phyloP scores from a whole-genome alignment of 139 green algal genomes.

The Zygnema cylindricum region DNA sequence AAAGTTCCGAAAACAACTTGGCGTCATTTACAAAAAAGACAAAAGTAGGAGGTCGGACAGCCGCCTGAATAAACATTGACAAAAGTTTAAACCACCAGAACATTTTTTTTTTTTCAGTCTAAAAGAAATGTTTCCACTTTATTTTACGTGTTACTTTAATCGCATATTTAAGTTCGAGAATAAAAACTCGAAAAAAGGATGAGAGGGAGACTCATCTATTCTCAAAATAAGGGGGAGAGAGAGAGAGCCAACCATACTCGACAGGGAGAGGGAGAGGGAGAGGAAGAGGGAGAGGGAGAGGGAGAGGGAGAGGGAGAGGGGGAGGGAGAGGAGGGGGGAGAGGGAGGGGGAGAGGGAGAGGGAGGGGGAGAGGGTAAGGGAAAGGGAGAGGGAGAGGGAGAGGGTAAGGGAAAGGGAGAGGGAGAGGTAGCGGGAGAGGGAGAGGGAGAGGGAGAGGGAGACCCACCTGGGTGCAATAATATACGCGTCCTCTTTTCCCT shows the following conservation, averaged over 20 bases:
- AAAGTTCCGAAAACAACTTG: slow-evolving; percentile 86
- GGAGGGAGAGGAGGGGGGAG: not conserved
- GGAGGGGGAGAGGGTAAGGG: too few relatives aligned
- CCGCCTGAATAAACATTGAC: slow-evolving; percentile 25
- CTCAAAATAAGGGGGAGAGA: not conserved
- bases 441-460: not conserved
- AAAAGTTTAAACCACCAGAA: not conserved
- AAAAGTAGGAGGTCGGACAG: slow-evolving; percentile 86
- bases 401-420: too few relatives aligned
- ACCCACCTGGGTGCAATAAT: slow-evolving; percentile 88
- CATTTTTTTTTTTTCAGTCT: too few relatives aligned
- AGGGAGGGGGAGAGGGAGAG: too few relatives aligned
- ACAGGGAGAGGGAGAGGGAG: too few relatives aligned
- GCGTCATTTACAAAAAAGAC: slow-evolving; percentile 97
- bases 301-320: not conserved
- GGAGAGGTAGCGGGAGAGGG: too few relatives aligned
- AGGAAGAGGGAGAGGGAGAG: not conserved
- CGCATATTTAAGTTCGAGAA: too few relatives aligned
- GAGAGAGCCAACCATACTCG: too few relatives aligned
- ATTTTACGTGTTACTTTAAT: too few relatives aligned
- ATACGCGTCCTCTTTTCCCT: slow-evolving; percentile 78
- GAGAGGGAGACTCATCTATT: too few relatives aligned
- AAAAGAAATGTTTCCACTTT: too few relatives aligned
- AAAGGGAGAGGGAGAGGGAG: too few relatives aligned
- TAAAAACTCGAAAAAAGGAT: not conserved